Percentiles rank a stretch among this genome's conserved stretches.
phyloP scores from a whole-genome alignment of 305 asterid species.

The Fraxinus velutina region DNA sequence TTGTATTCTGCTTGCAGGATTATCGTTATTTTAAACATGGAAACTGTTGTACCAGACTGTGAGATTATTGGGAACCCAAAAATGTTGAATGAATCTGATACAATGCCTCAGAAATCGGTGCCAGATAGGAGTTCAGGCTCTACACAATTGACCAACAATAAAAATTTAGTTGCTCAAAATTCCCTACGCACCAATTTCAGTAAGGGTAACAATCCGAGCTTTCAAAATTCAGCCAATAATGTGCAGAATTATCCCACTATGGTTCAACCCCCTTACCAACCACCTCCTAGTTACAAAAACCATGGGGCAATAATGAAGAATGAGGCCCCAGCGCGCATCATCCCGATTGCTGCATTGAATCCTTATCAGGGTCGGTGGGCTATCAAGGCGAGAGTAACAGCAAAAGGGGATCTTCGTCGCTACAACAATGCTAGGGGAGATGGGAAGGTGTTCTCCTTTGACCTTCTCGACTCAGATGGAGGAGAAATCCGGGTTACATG shows the following conservation, averaged over 20 bases:
- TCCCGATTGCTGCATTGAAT: slow-evolving; percentile 86
- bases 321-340: slow-evolving; percentile 92
- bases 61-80: slow-evolving; percentile 73
- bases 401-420: slow-evolving; percentile 83
- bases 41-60: slow-evolving; percentile 73
- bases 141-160: slow-evolving; percentile 30
- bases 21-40: slow-evolving; percentile 79
- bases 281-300: slow-evolving; percentile 77
- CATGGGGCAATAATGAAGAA: slow-evolving; percentile 87
- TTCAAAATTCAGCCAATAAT: slow-evolving; percentile 38
- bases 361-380: slow-evolving; percentile 99
- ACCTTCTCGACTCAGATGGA: slow-evolving; percentile 91
- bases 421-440: slow-evolving; percentile 94
- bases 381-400: slow-evolving; percentile 92
- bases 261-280: slow-evolving; percentile 84
- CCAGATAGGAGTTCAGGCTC: slow-evolving; percentile 37
- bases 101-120: slow-evolving; percentile 43
- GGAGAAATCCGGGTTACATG: slow-evolving; percentile 94
- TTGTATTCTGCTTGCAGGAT: slow-evolving; percentile 58
- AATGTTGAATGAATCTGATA: slow-evolving; percentile 38
- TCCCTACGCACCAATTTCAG: slow-evolving; percentile 37
- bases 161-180: slow-evolving; percentile 37
- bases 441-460: slow-evolving; percentile 93
- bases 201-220: slow-evolving; percentile 28
- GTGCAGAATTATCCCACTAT: slow-evolving; percentile 59